Percentiles rank a stretch among this genome's conserved stretches.
Evolutionary conservation across 768 basidiomycete species (phyloP).

Genomic region (Pulveroboletus sp.): DNA sequence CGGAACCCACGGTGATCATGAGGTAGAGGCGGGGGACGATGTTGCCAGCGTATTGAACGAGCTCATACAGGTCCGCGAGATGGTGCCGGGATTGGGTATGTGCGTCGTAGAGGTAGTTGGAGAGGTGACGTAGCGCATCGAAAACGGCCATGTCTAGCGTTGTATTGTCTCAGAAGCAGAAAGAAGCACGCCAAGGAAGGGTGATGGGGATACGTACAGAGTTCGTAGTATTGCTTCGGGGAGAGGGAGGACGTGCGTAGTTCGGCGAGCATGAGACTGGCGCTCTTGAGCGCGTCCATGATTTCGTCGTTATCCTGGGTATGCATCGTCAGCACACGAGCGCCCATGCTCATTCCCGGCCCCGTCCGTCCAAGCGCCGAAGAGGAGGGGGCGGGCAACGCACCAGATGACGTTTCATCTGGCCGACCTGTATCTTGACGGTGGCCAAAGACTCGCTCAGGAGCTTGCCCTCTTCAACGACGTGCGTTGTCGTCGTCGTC

Average conservation of each 20-base stretch:
- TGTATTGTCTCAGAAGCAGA: not conserved
- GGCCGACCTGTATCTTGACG: conserved; percentile 87
- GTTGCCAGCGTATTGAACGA: conserved; percentile 99
- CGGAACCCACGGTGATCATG: conserved; percentile 99
- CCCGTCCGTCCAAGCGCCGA: not conserved
- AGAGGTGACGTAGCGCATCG: conserved; percentile 90
- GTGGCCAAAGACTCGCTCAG: conserved; percentile 81
- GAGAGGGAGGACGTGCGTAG: conserved; percentile 88
- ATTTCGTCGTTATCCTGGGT: conserved; percentile 86
- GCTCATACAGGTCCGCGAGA: conserved; percentile 96
- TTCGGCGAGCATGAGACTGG: conserved; percentile 96
- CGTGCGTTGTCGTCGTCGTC: conserved; percentile 28
- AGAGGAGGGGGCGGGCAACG: conserved; percentile 22
- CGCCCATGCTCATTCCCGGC: no score
- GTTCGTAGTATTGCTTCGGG: conserved; percentile 98
- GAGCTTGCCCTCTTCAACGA: conserved; percentile 74
- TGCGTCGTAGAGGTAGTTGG: conserved; percentile 95
- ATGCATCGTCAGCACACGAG: not conserved
- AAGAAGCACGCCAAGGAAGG: not conserved
- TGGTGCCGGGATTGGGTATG: conserved; percentile 90
- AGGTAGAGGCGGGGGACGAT: conserved; percentile 92
- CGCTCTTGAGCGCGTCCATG: conserved; percentile 98
- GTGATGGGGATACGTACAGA: conserved; percentile 53
- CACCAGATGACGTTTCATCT: conserved; percentile 93
- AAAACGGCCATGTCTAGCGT: conserved; percentile 93